Evolutionary conservation across 495 filamentous ascomycete genomes (phyloP).

Genomic region (Penicillium chermesinum): DNA sequence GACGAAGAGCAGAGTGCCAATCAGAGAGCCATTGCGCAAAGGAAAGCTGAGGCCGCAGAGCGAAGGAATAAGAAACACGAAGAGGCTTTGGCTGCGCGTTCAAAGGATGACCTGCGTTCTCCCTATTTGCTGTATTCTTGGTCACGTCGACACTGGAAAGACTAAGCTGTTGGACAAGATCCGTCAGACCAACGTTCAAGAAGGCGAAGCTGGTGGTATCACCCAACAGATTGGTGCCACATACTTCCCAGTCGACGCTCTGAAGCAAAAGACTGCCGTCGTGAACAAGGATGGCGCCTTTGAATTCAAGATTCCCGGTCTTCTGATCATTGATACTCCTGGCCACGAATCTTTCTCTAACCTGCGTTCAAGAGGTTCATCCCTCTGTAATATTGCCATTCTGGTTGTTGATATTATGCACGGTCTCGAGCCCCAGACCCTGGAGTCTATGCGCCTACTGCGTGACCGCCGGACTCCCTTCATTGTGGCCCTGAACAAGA

Average conservation of each 20-base stretch:
- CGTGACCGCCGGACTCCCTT: constrained; percentile 95
- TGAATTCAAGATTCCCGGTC: constrained; percentile 96
- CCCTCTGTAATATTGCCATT: constrained; percentile 98
- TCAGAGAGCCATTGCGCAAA: constrained; percentile 60
- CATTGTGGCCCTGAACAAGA: constrained; percentile 99
- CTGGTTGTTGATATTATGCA: constrained; percentile 99
- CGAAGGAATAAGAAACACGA: constrained; percentile 83
- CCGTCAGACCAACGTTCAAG: constrained; percentile 97
- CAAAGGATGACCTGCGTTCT: constrained; percentile 89
- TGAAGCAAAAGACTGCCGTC: constrained; percentile 84
- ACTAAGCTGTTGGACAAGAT: constrained; percentile 99
- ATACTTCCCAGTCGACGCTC: constrained; percentile 95
- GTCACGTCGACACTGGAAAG: constrained; percentile 99
- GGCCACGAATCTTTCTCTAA: constrained; percentile 99
- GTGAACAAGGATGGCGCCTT: constrained; percentile 88
- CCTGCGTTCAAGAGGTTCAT: constrained; percentile 89
- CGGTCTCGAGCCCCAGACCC: constrained; percentile 94
- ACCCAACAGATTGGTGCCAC: constrained; percentile 99
- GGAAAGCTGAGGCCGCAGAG: constrained; percentile 88
- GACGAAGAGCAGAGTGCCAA: constrained; percentile 68
- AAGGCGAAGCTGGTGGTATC: constrained; percentile 99
- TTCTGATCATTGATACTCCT: constrained; percentile 96
- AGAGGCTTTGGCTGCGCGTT: constrained; percentile 85
- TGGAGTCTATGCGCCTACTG: constrained; percentile 93
- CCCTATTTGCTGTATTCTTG: constrained; percentile 99